These are phyloP conservation scores for Schoenoplectus tabernaemontani DNA, from an alignment of 202 grass and related monocot species.

Conservation along the genomic window DNA sequence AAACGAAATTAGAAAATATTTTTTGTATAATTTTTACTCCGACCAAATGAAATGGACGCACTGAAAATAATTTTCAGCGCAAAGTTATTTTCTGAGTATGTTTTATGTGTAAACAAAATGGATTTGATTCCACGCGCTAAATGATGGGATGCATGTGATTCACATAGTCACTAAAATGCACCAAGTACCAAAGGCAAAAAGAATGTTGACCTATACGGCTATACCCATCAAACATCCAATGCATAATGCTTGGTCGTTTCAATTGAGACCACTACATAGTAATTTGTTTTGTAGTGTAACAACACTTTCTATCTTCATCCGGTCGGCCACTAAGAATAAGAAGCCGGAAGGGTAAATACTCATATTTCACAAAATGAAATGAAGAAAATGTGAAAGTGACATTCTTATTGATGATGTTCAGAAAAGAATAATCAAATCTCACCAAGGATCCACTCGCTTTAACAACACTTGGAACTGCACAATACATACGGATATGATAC, in stretches of 20 bases:
- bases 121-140: not conserved
- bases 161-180: not conserved
- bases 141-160: not conserved
- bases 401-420: slow-evolving; percentile 23
- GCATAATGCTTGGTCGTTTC: not conserved
- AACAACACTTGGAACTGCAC: slow-evolving; percentile 15
- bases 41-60: too few relatives aligned
- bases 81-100: too few relatives aligned
- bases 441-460: not conserved
- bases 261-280: not conserved
- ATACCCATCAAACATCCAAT: not conserved
- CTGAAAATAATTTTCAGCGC: too few relatives aligned
- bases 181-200: not conserved
- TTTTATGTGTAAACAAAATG: not conserved
- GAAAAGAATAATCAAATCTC: slow-evolving; percentile 28
- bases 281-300: not conserved
- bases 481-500: slow-evolving; percentile 17
- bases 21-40: too few relatives aligned
- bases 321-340: not conserved
- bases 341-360: not conserved
- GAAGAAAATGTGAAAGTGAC: not conserved
- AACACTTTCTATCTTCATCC: not conserved
- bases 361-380: not conserved
- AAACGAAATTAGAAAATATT: too few relatives aligned
- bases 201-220: not conserved